Base-by-base conservation (phyloP, 495 filamentous ascomycete genomes). In the Paragyromitra xinjiangensis region DNA sequence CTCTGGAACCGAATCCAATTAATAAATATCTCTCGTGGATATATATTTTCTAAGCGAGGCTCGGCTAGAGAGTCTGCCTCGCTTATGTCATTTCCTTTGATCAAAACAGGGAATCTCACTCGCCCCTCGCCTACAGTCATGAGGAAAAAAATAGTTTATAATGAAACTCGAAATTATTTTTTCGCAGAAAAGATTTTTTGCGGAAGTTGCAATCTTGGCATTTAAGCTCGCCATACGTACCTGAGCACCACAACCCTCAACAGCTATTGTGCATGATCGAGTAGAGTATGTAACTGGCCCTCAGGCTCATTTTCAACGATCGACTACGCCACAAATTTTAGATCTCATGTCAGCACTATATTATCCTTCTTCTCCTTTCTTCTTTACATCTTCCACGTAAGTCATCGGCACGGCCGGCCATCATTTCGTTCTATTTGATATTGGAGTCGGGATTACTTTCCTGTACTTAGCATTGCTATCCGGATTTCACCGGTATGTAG, bases 1-100 rank as follows among this genome's bases (percentile, higher is more conserved):
- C 22, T 22, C 55, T 48, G 67, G 67, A 69, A 69, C 67, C 67
- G 67, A 69, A 37, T 48, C 26, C 50, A 39, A 48, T 24, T 53
- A 29, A 24, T 34, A 34, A 34, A 34, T 34, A 40, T 14, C 19
- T 19, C 7, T 37, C 11, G 44, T 53, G 14, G 14, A 19, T 22
- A 16, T 22, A 29, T 34, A 11, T 67, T 34, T 34, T 34, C 4
- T 34, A 69, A 69, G 67, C 55, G 67, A 61, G 55, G 53, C 37
- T 26, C 6, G 53, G 22, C 14, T 26, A 6, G 55, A 29, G 26
- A 0, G 14, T 67, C n/a, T 7, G 8, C 1, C 64, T 29, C 24
- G 55, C 67, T 70, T 70, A 70, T 59, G 55, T 70, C 53, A 70
- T 70, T 34, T 16, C 55, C 2, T 12, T 37, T 22, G 19, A 22